Evolutionary conservation across 139 green algal species (phyloP), one percentile per base, ranked within the genome.

Genomic region (Eudorina sp.): DNA sequence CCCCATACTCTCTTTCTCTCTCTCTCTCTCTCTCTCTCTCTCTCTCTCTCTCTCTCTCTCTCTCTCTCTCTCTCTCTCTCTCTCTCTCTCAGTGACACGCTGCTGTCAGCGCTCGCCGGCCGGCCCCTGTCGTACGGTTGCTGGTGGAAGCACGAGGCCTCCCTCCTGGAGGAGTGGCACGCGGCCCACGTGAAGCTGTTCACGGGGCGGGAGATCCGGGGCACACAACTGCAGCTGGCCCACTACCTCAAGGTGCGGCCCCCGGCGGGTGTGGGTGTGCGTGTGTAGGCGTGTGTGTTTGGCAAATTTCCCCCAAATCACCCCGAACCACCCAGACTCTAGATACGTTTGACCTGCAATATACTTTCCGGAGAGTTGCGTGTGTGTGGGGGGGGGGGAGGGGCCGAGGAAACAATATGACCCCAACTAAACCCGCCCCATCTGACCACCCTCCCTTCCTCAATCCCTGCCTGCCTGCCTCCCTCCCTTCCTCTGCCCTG

Each of bases 91-190:
- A 91, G 66, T 51, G 88, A 91, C 81, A 89, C 81, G 40, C 40
- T 91, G 43, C 81, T 91, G 18, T 80, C 64, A 4, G 88, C 40
- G n/a, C 4, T 85, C 6, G 70, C 81, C 5, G 88, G 88, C 5
- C 80, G 88, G n/a, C 88, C 88, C 45, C 1, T 91, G 31, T 85
- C 79, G 36, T 70, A 85, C 72, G 38, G 66, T 29, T 91, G 88
- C 72, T 91, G 88, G 88, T 41, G 48, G 25, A 25, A 19, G 55
- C 13, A 58, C 55, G 53, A 73, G 38, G 21, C 29, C 9, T 4
- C 27, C 4, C 2, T 6, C 27, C 36, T 25, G 53, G 36, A 36
- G 9, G 34, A 40, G 55, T 74, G 55, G 78, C 40, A 74, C 1
- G 58, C 8, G 40, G 78, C 78, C 31, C 78, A 85, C 53, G 11